Conservation (phyloP, 805 yeast species). For the Debaryomyces castellii region DNA sequence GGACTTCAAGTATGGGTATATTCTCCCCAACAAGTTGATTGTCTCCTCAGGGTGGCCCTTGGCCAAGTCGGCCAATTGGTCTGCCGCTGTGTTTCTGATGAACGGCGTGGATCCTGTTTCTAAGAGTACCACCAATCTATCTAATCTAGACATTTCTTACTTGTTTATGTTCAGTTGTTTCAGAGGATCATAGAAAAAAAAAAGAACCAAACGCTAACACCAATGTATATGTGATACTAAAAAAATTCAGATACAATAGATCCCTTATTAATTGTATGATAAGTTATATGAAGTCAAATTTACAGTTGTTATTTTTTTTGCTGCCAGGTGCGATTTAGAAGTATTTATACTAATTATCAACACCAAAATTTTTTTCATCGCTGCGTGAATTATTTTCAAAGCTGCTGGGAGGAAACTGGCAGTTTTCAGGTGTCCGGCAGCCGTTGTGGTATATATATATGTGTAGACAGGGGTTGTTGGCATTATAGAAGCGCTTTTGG, state of each 20-base stretch:
- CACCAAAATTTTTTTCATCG: constrained; percentile 3
- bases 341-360: constrained; percentile 3
- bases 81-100: constrained; percentile 95
- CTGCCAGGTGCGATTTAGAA: constrained; percentile 3
- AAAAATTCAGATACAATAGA: not conserved
- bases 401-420: not conserved
- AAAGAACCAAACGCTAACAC: not conserved
- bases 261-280: not conserved
- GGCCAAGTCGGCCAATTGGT: constrained; percentile 91
- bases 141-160: constrained; percentile 49
- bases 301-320: constrained; percentile 1
- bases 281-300: not conserved
- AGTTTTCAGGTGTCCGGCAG: too few species aligned
- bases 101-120: constrained; percentile 95
- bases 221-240: not conserved
- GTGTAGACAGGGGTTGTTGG: too few species aligned
- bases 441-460: too few species aligned
- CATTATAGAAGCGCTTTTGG: too few species aligned
- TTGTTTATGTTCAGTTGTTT: not conserved
- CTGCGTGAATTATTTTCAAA: constrained; percentile 1
- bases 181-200: not conserved
- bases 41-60: constrained; percentile 94
- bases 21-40: constrained; percentile 77
- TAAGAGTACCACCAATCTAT: constrained; percentile 56
- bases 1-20: constrained; percentile 82